Evolutionary conservation across 805 yeast genomes (phyloP).

Genomic region (Metschnikowia lunata): DNA sequence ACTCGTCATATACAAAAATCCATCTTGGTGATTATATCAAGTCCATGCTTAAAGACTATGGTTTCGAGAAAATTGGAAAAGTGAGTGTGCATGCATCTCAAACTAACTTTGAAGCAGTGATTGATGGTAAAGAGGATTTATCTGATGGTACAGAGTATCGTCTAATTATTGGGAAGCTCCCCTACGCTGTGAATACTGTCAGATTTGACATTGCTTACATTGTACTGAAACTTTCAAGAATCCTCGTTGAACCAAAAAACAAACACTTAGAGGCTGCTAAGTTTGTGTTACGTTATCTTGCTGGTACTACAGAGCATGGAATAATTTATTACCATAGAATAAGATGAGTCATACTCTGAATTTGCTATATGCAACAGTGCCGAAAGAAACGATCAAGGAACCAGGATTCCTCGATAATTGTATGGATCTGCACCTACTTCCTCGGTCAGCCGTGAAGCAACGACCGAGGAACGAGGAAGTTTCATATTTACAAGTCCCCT

Average conservation of each 20-base stretch:
- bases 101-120: not conserved
- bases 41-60: not conserved
- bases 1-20: not conserved
- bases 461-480: too few relatives aligned
- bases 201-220: conserved; percentile 1
- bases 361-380: too few relatives aligned
- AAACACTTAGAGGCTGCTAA: not conserved
- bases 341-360: too few relatives aligned
- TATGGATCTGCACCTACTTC: too few relatives aligned
- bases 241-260: not conserved
- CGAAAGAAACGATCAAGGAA: too few relatives aligned
- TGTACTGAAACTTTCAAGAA: not conserved
- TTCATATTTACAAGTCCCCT: too few relatives aligned
- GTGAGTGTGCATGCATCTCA: not conserved
- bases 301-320: not conserved
- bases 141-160: conserved; percentile 3
- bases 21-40: not conserved
- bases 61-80: not conserved
- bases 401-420: too few relatives aligned
- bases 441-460: too few relatives aligned
- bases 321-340: not conserved
- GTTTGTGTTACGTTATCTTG: not conserved
- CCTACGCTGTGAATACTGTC: not conserved
- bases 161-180: conserved; percentile 1
- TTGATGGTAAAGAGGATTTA: not conserved